Evolutionary conservation across 2,329 filamentous ascomycete species (phyloP).

Genomic region (Geosmithia flava): DNA sequence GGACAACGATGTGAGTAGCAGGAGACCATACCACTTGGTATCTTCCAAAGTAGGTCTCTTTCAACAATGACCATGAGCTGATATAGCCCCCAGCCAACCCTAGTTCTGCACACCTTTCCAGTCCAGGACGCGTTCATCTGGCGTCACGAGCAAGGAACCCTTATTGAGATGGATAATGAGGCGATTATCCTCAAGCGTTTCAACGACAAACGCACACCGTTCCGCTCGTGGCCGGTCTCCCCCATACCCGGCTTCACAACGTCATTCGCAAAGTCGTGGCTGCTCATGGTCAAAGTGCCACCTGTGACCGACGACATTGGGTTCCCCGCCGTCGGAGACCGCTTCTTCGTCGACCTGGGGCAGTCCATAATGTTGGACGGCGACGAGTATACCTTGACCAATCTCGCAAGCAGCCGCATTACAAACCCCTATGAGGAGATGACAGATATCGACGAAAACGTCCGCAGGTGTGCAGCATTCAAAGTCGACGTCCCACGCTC

Average conservation of each 20-base stretch:
- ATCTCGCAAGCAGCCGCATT: constrained; percentile 13
- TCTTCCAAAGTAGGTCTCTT: background rate
- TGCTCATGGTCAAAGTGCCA: constrained; percentile 15
- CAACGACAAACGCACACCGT: constrained; percentile 10
- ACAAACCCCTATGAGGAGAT: constrained; percentile 16
- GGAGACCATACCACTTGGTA: background rate
- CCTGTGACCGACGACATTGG: constrained; percentile 5
- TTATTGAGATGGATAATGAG: constrained; percentile 21
- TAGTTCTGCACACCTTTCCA: constrained; percentile 8
- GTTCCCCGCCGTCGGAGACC: constrained; percentile 15
- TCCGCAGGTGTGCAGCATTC: constrained; percentile 15
- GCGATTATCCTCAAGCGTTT: constrained; percentile 9
- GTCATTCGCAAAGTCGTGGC: constrained; percentile 17
- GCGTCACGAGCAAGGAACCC: constrained; percentile 16
- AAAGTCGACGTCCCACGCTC: constrained; percentile 19
- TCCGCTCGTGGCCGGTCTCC: constrained; percentile 16
- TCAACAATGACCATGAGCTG: background rate
- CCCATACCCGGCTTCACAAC: constrained; percentile 15
- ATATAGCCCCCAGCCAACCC: background rate
- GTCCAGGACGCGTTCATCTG: constrained; percentile 11
- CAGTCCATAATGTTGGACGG: constrained; percentile 7
- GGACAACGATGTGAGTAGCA: background rate
- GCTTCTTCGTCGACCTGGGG: constrained; percentile 15
- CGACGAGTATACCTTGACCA: constrained; percentile 11
- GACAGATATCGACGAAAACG: background rate